These are phyloP conservation scores for Dendryphion nanum DNA, from an alignment of 2,329 filamentous ascomycete species.

Conservation along the genomic window DNA sequence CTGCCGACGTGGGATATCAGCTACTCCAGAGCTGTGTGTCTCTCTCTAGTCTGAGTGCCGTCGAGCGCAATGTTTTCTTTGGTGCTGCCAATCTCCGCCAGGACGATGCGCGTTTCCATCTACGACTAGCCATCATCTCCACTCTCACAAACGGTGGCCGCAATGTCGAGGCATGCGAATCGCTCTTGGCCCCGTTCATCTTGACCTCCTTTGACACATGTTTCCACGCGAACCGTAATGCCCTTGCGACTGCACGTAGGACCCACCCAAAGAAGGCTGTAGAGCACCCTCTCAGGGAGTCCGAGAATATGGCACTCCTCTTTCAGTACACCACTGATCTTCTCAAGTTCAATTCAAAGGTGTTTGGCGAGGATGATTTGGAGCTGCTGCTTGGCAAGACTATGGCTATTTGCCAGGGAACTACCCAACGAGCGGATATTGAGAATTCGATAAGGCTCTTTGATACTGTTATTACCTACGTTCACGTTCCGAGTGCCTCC, in stretches of 20 bases:
- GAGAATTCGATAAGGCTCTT: conserved; percentile 66
- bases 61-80: conserved; percentile 41
- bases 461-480: conserved; percentile 70
- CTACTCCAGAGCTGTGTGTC: conserved; percentile 35
- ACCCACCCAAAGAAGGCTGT: conserved; percentile 22
- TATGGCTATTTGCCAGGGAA: conserved; percentile 67
- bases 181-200: conserved; percentile 33
- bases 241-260: conserved; percentile 17
- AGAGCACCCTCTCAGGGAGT: conserved; percentile 22
- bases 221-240: conserved; percentile 32
- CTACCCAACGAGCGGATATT: conserved; percentile 64
- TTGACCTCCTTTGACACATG: conserved; percentile 29
- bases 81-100: conserved; percentile 30
- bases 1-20: conserved; percentile 32
- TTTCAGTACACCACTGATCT: conserved; percentile 67
- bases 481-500: conserved; percentile 62
- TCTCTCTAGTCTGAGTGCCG: conserved; percentile 29
- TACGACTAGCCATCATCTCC: conserved; percentile 34
- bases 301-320: conserved; percentile 52
- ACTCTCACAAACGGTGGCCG: conserved; percentile 38
- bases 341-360: conserved; percentile 73
- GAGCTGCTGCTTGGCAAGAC: conserved; percentile 61
- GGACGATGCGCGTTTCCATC: conserved; percentile 27
- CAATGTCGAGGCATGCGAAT: conserved; percentile 39
- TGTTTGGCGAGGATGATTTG: conserved; percentile 62